phyloP scores from a whole-genome alignment of 208 protist species.

The Crithidia bombi region DNA sequence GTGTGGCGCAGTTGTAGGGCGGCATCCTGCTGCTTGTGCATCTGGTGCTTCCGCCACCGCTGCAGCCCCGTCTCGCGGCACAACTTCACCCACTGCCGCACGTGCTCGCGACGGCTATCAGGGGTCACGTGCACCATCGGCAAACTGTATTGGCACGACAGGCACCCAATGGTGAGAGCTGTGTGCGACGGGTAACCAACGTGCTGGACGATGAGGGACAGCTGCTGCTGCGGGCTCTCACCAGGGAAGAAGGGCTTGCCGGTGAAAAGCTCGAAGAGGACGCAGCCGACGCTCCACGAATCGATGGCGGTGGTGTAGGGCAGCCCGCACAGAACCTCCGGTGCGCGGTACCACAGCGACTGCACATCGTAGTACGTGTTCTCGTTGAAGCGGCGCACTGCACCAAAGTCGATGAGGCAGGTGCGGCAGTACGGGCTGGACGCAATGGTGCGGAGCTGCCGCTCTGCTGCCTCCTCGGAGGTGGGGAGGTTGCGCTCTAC shows the following conservation, averaged over 20 bases:
- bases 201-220: slow-evolving; percentile 91
- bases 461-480: slow-evolving; percentile 11
- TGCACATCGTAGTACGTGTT: slow-evolving; percentile 97
- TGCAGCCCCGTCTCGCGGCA: slow-evolving; percentile 34
- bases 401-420: slow-evolving; percentile 98
- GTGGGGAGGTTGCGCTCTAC: slow-evolving; percentile 19
- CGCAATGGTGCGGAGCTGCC: neutral
- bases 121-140: slow-evolving; percentile 24
- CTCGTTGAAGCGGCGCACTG: slow-evolving; percentile 95
- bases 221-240: slow-evolving; percentile 86
- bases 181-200: slow-evolving; percentile 82
- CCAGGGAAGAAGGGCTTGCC: slow-evolving; percentile 95
- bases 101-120: slow-evolving; percentile 26
- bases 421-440: slow-evolving; percentile 38
- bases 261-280: slow-evolving; percentile 92
- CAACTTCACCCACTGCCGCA: slow-evolving; percentile 33
- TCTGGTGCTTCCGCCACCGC: slow-evolving; percentile 34
- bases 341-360: slow-evolving; percentile 93
- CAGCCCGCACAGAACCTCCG: slow-evolving; percentile 91
- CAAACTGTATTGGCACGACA: slow-evolving; percentile 46
- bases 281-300: slow-evolving; percentile 92
- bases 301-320: slow-evolving; percentile 93
- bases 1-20: neutral
- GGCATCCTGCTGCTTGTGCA: slow-evolving; percentile 30
- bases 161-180: slow-evolving; percentile 62